Base-by-base conservation (phyloP, 257 asterid genomes). In the Lantana camara region DNA sequence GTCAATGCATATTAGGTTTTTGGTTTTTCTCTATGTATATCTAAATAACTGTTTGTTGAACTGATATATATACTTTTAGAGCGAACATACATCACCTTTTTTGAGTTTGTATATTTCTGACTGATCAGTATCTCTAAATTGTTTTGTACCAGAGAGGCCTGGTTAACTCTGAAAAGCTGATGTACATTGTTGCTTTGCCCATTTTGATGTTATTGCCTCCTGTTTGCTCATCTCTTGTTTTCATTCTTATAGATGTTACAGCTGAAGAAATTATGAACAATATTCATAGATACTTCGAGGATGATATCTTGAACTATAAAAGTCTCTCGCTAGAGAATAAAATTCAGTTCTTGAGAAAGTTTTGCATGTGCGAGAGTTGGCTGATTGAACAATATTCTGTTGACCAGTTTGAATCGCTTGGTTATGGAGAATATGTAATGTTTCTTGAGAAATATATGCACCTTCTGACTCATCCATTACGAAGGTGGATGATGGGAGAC, bases 321-420 rank as follows among this genome's bases (percentile, higher is more conserved):
- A 73, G 44, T 71, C 22, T 71, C 27, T 53, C 77, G 48, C 60
- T 17, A 42, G 85, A 84, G 55, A 73, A 69, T 66, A 85, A 57
- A 49, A 66, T 85, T 50, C 64, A 41, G 63, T 61, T 82, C 65
- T 71, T 88, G 75, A 82, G 79, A 81, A 85, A 80, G 86, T 83
- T 94, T 60, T 77, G 75, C 70, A 66, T 74, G 62, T 86, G 90
- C 47, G 95, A 94, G 78, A 35, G 74, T 67, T 90, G 99, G 99
- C 60, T 94, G 52, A 60, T 50, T 45, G 72, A 66, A 64, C 82
- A 77, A 54, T 90, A 81, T 64, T 58, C 81, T 14, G 64, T 77
- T 52, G 58, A 77, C 52, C 73, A 79, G 62, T 94, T 94, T 74
- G 95, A 77, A 57, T 78, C 83, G 27, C 84, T 94, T 70, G 99